Evolutionary conservation across 495 filamentous ascomycete genomes (phyloP).

Genomic region (Xylaria bambusicola): DNA sequence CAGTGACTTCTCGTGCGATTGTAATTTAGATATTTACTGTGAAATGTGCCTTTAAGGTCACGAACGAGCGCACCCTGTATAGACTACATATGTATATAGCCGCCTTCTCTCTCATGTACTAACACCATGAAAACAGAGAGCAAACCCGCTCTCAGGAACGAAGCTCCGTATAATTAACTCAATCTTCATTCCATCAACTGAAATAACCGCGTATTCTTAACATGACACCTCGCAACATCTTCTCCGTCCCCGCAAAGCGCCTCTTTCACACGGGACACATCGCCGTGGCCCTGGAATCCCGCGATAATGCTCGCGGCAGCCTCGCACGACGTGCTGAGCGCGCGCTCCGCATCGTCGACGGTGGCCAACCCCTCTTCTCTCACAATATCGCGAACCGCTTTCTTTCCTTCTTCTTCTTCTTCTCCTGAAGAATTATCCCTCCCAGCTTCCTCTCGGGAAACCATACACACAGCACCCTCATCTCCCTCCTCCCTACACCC

Average conservation of each 20-base stretch:
- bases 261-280: conserved; percentile 4
- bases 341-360: background rate
- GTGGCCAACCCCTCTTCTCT: too few species aligned
- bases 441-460: background rate
- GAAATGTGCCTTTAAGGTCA: too few species aligned
- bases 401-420: background rate
- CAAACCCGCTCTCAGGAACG: too few species aligned
- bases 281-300: conserved; percentile 21
- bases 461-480: background rate
- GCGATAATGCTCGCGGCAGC: conserved; percentile 29
- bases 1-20: too few species aligned
- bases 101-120: too few species aligned
- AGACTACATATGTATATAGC: too few species aligned
- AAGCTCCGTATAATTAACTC: too few species aligned
- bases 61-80: too few species aligned
- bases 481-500: background rate
- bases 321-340: conserved; percentile 27
- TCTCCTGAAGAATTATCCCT: background rate
- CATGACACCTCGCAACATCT: conserved; percentile 19
- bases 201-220: conserved; percentile 29
- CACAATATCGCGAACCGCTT: too few species aligned
- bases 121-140: too few species aligned
- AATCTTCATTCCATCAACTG: conserved; percentile 34
- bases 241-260: conserved; percentile 25
- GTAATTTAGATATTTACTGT: too few species aligned